These are phyloP conservation scores for Boeremia lycopersici DNA, from an alignment of 2,329 filamentous ascomycete genomes.

Conservation along the genomic window DNA sequence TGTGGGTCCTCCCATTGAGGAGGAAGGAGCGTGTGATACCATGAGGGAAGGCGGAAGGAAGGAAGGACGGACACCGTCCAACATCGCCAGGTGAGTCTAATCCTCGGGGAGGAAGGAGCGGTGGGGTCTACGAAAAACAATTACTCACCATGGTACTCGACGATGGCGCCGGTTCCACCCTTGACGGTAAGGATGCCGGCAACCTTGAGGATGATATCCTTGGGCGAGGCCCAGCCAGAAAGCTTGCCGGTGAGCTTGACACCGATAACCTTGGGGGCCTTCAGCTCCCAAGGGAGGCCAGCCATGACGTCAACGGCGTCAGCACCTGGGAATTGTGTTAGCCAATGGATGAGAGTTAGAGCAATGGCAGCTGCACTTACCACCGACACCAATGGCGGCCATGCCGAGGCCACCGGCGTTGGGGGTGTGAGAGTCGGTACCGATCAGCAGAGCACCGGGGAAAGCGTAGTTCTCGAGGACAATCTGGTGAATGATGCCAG, in stretches of 20 bases:
- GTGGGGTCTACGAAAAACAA: too few species aligned
- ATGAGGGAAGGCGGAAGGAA: too few species aligned
- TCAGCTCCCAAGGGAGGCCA: conserved; percentile 95
- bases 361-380: conserved; percentile 10
- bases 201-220: conserved; percentile 97
- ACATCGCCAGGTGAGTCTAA: too few species aligned
- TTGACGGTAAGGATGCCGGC: conserved; percentile 97
- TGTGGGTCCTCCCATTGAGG: too few species aligned
- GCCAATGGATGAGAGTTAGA: neutral
- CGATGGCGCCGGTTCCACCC: conserved; percentile 91
- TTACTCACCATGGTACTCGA: conserved; percentile 79
- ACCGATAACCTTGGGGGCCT: conserved; percentile 96
- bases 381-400: conserved; percentile 93
- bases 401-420: conserved; percentile 97
- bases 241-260: conserved; percentile 90
- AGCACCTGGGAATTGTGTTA: conserved; percentile 60
- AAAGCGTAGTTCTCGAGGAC: conserved; percentile 98
- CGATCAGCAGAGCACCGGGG: conserved; percentile 96
- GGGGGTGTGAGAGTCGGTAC: conserved; percentile 96
- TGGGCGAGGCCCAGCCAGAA: conserved; percentile 89
- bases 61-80: too few species aligned
- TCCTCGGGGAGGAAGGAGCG: too few species aligned
- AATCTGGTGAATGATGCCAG: conserved; percentile 99
- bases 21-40: too few species aligned
- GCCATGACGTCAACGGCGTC: conserved; percentile 99